phyloP scores from a whole-genome alignment of 2,329 filamentous ascomycete species.

The Alternaria panax region DNA sequence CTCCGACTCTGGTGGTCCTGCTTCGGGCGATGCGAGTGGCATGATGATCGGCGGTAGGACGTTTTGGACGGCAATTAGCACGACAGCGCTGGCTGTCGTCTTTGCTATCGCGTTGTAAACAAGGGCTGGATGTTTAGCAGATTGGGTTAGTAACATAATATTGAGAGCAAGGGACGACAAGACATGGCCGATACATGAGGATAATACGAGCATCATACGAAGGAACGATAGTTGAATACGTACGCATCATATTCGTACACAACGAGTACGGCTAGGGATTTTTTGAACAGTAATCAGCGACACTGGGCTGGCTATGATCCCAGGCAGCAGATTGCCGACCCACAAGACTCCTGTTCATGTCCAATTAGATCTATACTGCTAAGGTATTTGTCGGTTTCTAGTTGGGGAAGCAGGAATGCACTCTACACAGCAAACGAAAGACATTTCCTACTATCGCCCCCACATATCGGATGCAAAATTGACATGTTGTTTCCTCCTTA shows the following conservation, averaged over 20 bases:
- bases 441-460: background rate
- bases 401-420: background rate
- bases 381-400: background rate
- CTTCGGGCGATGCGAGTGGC: constrained; percentile 18
- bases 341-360: background rate
- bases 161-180: background rate
- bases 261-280: background rate
- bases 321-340: background rate
- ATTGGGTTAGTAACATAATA: background rate
- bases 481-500: background rate
- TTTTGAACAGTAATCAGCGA: background rate
- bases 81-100: constrained; percentile 26
- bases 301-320: background rate
- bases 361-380: no score
- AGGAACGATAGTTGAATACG: background rate
- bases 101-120: constrained; percentile 31
- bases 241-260: background rate
- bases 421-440: background rate
- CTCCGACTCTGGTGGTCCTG: background rate
- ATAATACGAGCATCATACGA: background rate
- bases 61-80: constrained; percentile 2
- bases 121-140: background rate
- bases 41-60: constrained; percentile 16
- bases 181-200: background rate
- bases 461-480: background rate